These are phyloP conservation scores for Mikania micrantha DNA, from an alignment of 129 eudicot species.

Conservation along the genomic window DNA sequence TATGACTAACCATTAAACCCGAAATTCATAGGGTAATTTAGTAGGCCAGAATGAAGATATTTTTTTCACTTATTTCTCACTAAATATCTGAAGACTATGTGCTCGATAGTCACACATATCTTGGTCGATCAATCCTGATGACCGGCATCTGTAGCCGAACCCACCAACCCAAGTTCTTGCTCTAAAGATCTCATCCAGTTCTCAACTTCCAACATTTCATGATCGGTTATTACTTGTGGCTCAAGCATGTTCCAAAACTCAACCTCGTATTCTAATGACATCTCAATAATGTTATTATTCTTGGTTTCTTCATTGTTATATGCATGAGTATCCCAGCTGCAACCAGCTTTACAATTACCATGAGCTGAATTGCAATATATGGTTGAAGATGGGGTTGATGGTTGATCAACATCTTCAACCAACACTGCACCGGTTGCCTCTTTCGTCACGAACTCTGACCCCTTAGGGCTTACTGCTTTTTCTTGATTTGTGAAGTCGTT, in stretches of 20 bases:
- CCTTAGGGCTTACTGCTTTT: neutral
- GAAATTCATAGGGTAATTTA: slow-evolving; percentile 31
- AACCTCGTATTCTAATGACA: slow-evolving; percentile 25
- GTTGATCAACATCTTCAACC: slow-evolving; percentile 2
- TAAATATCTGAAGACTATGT: no score
- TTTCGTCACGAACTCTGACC: no score
- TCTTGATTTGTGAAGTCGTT: neutral
- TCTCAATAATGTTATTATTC: slow-evolving; percentile 13
- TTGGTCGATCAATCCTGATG: slow-evolving; percentile 15
- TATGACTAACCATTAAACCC: slow-evolving; percentile 4
- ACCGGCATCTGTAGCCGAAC: slow-evolving; percentile 1
- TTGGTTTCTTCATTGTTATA: neutral
- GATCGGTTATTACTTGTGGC: slow-evolving; percentile 9
- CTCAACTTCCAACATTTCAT: slow-evolving; percentile 19
- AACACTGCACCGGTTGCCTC: neutral
- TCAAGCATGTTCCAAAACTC: slow-evolving; percentile 52
- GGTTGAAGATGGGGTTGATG: slow-evolving; percentile 28
- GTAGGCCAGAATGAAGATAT: slow-evolving; percentile 33
- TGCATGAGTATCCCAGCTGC: neutral
- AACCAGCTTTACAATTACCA: neutral
- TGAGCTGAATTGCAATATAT: slow-evolving; percentile 14
- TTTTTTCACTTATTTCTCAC: slow-evolving; percentile 6
- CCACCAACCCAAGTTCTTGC: slow-evolving; percentile 52
- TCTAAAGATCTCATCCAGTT: slow-evolving; percentile 54
- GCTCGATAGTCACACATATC: no score